Evolutionary conservation across 108 stramenopile genomes (phyloP), one percentile per base, ranked within the genome.

Genomic region (Schizochytrium sp.): DNA sequence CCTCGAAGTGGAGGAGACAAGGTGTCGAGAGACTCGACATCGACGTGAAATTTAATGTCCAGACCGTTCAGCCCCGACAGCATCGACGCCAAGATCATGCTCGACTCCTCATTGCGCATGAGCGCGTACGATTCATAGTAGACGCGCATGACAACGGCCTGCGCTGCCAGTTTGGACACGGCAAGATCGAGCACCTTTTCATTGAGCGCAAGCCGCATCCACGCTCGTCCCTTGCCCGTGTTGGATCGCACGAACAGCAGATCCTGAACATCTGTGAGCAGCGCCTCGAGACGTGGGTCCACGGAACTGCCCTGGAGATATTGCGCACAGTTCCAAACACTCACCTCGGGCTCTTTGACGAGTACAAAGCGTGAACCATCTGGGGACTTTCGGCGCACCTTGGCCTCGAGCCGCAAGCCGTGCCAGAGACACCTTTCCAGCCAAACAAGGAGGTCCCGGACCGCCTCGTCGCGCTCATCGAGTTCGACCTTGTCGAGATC

Each of bases 351-450:
- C 25, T 69, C 63, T 12, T 23, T 14, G 10, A 23, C 41, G 63
- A 69, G 63, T 8, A 69, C 63, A 23, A 69, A 69, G 63, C 63
- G 63, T 18, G 63, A 69, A 10, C 63, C 63, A 18, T 69, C 63
- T 6, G 63, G 63, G 41, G 63, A 69, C 63, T 69, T 69, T 14
- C 63, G 63, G 3, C 63, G 63, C 34, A 69, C 63, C 63, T 69
- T 69, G 63, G 63, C 63, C 63, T 69, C 63, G 8, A 10, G 10
- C 12, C 76, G 45, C 19, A 83, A 45, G 6, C 76, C 76, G 51
- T 83, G 76, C 76, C 76, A 83, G 19, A 83, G 51, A 45, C 76
- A 83, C 48, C 76, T 21, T 34, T 83, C 76, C 45, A 83, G 76
- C 76, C 76, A 83, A 10, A 83, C 23, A 12, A 83, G 51, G 43